Percentiles rank a stretch among this genome's conserved stretches.
Evolutionary conservation across 169 alveolate species (phyloP).

Genomic region (Plasmodium fragile): DNA sequence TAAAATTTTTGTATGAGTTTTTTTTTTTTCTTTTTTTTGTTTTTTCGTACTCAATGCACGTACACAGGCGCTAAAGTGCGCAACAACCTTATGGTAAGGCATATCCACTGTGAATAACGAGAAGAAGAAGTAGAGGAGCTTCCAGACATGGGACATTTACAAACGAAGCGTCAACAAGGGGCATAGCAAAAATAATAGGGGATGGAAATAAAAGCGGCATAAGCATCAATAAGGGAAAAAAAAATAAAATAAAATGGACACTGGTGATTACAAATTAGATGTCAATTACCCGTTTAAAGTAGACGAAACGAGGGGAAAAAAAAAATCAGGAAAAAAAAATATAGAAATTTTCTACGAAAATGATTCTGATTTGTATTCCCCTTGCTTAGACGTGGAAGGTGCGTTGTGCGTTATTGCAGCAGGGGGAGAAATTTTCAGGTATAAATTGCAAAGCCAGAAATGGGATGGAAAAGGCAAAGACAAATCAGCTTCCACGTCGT

Average conservation of each 20-base stretch:
- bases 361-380: slow-evolving; percentile 60
- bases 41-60: not conserved
- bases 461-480: slow-evolving; percentile 5
- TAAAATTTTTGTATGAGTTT: not conserved
- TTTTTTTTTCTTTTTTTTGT: not conserved
- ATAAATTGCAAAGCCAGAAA: slow-evolving; percentile 20
- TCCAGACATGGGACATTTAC: not conserved
- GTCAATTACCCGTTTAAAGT: slow-evolving; percentile 2
- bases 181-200: not conserved
- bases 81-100: not conserved
- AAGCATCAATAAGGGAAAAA: not conserved
- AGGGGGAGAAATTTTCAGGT: slow-evolving; percentile 62
- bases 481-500: not conserved
- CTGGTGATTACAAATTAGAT: slow-evolving; percentile 13
- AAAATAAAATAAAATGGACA: slow-evolving; percentile 15
- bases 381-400: slow-evolving; percentile 68
- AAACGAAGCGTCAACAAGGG: not conserved
- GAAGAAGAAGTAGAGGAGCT: not conserved
- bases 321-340: slow-evolving; percentile 16
- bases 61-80: not conserved
- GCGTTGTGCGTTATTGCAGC: slow-evolving; percentile 53
- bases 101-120: not conserved
- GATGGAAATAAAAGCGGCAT: slow-evolving; percentile 9
- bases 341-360: slow-evolving; percentile 62
- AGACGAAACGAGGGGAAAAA: slow-evolving; percentile 27